phyloP scores from a whole-genome alignment of 2,329 filamentous ascomycete genomes.

The Neonectria coccinea region DNA sequence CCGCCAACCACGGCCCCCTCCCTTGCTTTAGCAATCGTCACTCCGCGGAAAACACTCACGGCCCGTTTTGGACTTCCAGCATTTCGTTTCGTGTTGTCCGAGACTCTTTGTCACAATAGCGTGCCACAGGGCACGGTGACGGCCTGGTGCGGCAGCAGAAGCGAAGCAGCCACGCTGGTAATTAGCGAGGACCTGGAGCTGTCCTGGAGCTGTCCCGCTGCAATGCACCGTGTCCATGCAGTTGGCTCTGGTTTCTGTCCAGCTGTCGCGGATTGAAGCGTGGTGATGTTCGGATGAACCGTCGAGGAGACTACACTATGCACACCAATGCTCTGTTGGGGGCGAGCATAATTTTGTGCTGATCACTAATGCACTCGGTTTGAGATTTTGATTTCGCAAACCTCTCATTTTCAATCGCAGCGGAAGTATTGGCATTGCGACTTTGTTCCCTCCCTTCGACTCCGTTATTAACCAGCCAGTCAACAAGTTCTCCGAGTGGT shows the following conservation, averaged over 20 bases:
- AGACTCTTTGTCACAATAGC: constrained; percentile 18
- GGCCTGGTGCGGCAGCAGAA: constrained; percentile 18
- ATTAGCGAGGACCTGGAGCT: constrained; percentile 20
- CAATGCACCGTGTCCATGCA: constrained; percentile 11
- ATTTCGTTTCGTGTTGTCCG: constrained; percentile 14
- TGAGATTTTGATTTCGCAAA: constrained; percentile 18
- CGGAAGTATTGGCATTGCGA: constrained; percentile 2
- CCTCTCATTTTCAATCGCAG: constrained; percentile 14
- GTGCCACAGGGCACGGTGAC: constrained; percentile 15
- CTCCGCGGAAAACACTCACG: constrained; percentile 6
- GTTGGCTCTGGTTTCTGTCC: not conserved
- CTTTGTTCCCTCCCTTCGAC: constrained; percentile 23
- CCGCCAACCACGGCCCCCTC: constrained; percentile 17
- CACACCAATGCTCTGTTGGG: not conserved
- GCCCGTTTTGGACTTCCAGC: constrained; percentile 10
- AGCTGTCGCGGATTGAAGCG: constrained; percentile 2
- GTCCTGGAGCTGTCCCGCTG: constrained; percentile 16
- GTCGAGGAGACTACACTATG: not conserved
- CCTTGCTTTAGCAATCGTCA: constrained; percentile 19
- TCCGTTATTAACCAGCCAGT: constrained; percentile 8
- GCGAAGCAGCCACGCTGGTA: constrained; percentile 14
- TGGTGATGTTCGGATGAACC: constrained; percentile 19
- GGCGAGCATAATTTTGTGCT: constrained; percentile 16
- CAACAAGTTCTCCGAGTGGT: constrained; percentile 1
- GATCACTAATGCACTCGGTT: constrained; percentile 10